Base-by-base conservation (phyloP, 1,139 yeast genomes). In the Kurtzmaniella quercitrusa region DNA sequence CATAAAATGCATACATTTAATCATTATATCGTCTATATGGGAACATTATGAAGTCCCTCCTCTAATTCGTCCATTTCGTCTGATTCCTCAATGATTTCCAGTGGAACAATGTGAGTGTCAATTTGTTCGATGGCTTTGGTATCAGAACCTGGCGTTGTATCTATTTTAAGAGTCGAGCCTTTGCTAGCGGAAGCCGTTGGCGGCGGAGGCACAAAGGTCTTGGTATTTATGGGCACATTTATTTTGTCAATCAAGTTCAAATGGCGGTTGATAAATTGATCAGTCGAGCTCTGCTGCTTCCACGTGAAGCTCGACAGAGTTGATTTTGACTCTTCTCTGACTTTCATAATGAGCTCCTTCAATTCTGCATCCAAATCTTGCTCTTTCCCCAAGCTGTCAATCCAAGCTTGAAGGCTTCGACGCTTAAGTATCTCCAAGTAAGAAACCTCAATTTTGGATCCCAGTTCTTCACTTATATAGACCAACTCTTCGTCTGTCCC, bases 401-500 rank as follows among this genome's bases (percentile, higher is more conserved):
- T 49, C 77, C 77, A 70, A 39, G 57, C 58, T 23, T 61, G 51
- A 18, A 63, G 52, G 39, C 62, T 51, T 41, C 73, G 55, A 41
- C 58, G 52, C 48, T 62, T 77, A 45, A 88, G 71, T 2, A 84
- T 86, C 43, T 80, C 83, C 48, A 88, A 68, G 61, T 89, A 88
- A 6, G 81, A 74, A 34, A 79, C 72, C 47, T 76, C 84, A 41
- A 68, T 65, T 23, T 68, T 65, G 5, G 70, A 56, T 15, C 50
- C 58, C 18, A 16, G 16, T 45, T 70, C 70, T 46, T 73, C 72
- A 49, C 85, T 87, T 48, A 76, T 68, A 58, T 72, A 89, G 14
- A 80, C 79, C 50, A 90, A 70, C 45, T 85, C 90, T 48, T 93
- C 95, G 48, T 86, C 88, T 47, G 57, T 64, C 2, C 86, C 86